Conservation (phyloP, 2,329 filamentous ascomycete species). For the Fusarium concolor region DNA sequence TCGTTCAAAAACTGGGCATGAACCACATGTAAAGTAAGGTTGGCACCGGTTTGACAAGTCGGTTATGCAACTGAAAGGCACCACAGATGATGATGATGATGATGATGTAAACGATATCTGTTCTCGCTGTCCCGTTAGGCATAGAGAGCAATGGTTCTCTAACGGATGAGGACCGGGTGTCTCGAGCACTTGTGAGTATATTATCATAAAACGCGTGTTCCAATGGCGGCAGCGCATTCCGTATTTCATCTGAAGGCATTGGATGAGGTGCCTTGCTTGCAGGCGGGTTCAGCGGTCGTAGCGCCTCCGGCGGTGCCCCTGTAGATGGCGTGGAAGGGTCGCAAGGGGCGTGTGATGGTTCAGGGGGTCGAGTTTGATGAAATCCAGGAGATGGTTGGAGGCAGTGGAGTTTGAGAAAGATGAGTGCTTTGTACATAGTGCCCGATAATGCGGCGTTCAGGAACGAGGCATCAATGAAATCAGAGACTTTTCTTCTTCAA, state of each 20-base stretch:
- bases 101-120: not conserved
- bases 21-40: constrained; percentile 15
- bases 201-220: constrained; percentile 39
- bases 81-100: not conserved
- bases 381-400: constrained; percentile 29
- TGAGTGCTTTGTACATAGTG: not conserved
- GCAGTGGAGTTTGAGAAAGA: constrained; percentile 19
- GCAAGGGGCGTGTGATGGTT: constrained; percentile 23
- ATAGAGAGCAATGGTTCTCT: not conserved
- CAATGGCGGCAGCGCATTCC: constrained; percentile 47
- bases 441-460: constrained; percentile 17
- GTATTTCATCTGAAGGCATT: constrained; percentile 38
- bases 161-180: not conserved
- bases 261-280: constrained; percentile 44
- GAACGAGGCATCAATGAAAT: constrained; percentile 36
- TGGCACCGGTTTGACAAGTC: constrained; percentile 2
- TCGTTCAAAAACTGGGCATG: constrained; percentile 19
- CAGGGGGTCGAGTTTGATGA: constrained; percentile 24
- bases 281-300: constrained; percentile 41
- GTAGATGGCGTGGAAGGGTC: constrained; percentile 15
- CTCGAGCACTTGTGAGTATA: not conserved
- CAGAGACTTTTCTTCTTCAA: constrained; percentile 19
- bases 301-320: constrained; percentile 36
- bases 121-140: not conserved
- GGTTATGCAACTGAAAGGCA: constrained; percentile 6